phyloP scores from a whole-genome alignment of 2,329 filamentous ascomycete genomes.

The Stylonectria norvegica region DNA sequence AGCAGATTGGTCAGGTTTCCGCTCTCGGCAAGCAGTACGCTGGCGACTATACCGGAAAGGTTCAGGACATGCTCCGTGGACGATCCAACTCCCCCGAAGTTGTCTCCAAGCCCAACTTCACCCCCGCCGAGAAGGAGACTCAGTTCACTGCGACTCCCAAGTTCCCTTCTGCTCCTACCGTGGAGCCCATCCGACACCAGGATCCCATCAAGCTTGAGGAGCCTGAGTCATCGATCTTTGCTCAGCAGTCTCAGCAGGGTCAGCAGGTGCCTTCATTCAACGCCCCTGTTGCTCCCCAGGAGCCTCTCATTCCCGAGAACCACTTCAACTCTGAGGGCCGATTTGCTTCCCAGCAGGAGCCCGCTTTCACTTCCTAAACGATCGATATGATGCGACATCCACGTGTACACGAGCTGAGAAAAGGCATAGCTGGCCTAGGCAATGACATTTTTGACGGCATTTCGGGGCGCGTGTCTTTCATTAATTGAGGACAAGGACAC shows the following conservation, averaged over 20 bases:
- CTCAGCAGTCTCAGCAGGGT: too few species aligned
- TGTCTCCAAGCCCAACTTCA: conserved; percentile 19
- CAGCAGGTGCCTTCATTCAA: too few species aligned
- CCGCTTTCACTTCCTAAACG: conserved; percentile 30
- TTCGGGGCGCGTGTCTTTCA: conserved; percentile 27
- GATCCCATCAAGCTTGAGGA: conserved; percentile 20
- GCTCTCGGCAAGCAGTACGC: conserved; percentile 65
- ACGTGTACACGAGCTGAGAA: conserved; percentile 27
- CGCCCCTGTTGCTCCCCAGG: conserved; percentile 26
- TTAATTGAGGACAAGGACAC: conserved; percentile 21
- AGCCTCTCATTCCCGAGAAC: conserved; percentile 26
- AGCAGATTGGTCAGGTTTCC: conserved; percentile 62
- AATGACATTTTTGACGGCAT: conserved; percentile 28
- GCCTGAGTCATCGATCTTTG: too few species aligned
- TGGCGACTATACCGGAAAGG: conserved; percentile 65
- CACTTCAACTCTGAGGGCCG: too few species aligned
- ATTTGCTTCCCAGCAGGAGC: conserved; percentile 23
- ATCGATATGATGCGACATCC: conserved; percentile 21
- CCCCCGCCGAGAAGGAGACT: conserved; percentile 22
- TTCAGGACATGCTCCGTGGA: conserved; percentile 59
- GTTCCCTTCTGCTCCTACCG: conserved; percentile 37
- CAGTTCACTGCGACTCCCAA: conserved; percentile 18
- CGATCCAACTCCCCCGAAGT: conserved; percentile 42
- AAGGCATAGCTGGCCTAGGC: conserved; percentile 25
- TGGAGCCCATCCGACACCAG: conserved; percentile 31